Evolutionary conservation across 176 grass and related monocot genomes (phyloP).

Genomic region (Metroxylon sagu): DNA sequence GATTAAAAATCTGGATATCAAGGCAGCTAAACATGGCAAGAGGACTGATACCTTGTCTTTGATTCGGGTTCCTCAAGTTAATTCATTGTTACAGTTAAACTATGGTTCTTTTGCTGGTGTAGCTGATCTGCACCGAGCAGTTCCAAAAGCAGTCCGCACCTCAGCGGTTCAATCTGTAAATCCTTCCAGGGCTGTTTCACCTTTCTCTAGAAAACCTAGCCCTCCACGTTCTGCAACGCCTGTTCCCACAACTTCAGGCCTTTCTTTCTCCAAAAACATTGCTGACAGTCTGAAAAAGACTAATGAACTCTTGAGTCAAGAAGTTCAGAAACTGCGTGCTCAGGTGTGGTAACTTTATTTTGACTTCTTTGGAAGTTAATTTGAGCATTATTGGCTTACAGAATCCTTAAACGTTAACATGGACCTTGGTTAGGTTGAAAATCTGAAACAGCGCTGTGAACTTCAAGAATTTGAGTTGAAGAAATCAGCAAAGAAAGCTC

Average conservation of each 20-base stretch:
- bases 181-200: slow-evolving; percentile 86
- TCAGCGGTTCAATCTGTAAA: slow-evolving; percentile 57
- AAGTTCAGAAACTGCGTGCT: slow-evolving; percentile 65
- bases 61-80: slow-evolving; percentile 50
- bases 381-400: neutral
- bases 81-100: slow-evolving; percentile 69
- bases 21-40: slow-evolving; percentile 9
- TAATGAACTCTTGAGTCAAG: slow-evolving; percentile 76
- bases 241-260: slow-evolving; percentile 64
- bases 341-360: slow-evolving; percentile 40
- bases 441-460: slow-evolving; percentile 60
- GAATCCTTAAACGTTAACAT: slow-evolving; percentile 8
- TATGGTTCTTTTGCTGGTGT: slow-evolving; percentile 65
- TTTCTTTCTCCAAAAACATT: slow-evolving; percentile 59
- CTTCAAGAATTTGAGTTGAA: slow-evolving; percentile 74
- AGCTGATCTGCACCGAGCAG: slow-evolving; percentile 48
- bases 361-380: neutral
- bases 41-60: slow-evolving; percentile 39
- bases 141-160: slow-evolving; percentile 47
- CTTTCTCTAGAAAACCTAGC: slow-evolving; percentile 77
- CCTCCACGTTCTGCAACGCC: slow-evolving; percentile 83
- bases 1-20: slow-evolving; percentile 45
- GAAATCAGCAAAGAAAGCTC: slow-evolving; percentile 78
- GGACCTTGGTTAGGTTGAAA: slow-evolving; percentile 55
- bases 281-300: slow-evolving; percentile 68